Percentiles rank a stretch among this genome's conserved stretches.
phyloP scores from a whole-genome alignment of 768 basidiomycete species.

The Phanerodontia chrysosporium region DNA sequence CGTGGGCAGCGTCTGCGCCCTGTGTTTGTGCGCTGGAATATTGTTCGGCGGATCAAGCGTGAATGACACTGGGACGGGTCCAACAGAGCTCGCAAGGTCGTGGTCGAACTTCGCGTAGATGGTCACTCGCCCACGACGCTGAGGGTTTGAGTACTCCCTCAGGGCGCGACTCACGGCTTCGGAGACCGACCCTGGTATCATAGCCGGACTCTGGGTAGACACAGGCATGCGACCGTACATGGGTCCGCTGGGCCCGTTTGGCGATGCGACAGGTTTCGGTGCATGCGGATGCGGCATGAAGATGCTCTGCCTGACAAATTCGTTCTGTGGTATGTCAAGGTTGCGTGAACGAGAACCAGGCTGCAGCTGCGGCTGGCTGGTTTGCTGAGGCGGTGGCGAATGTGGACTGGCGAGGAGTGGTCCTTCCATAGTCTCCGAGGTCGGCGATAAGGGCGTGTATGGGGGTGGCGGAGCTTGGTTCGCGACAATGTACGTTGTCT shows the following conservation, averaged over 20 bases:
- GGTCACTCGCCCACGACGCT: conserved; percentile 31
- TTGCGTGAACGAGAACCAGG: conserved; percentile 18
- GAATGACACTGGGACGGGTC: conserved; percentile 62
- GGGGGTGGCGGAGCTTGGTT: conserved; percentile 29
- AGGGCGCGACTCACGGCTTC: conserved; percentile 22
- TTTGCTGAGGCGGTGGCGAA: conserved; percentile 5
- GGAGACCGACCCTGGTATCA: conserved; percentile 24
- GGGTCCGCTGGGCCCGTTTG: conserved; percentile 42
- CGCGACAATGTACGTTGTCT: conserved; percentile 18
- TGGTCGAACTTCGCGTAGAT: conserved; percentile 55
- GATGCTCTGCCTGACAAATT: conserved; percentile 32
- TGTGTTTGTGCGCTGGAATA: conserved; percentile 25
- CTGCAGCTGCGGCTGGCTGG: conserved; percentile 10
- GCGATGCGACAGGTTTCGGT: conserved; percentile 33
- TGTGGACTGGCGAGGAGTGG: conserved; percentile 15
- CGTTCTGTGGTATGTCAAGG: neutral
- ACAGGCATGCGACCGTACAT: conserved; percentile 49
- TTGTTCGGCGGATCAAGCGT: conserved; percentile 45
- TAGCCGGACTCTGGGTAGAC: conserved; percentile 13
- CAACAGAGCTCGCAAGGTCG: conserved; percentile 45
- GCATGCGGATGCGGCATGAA: conserved; percentile 56
- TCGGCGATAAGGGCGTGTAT: conserved; percentile 18
- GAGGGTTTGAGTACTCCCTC: conserved; percentile 24
- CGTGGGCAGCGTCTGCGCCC: neutral
- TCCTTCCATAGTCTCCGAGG: conserved; percentile 1